Conservation (phyloP, 2,329 filamentous ascomycete species). For the Chrysoporthe deuterocubensis region DNA sequence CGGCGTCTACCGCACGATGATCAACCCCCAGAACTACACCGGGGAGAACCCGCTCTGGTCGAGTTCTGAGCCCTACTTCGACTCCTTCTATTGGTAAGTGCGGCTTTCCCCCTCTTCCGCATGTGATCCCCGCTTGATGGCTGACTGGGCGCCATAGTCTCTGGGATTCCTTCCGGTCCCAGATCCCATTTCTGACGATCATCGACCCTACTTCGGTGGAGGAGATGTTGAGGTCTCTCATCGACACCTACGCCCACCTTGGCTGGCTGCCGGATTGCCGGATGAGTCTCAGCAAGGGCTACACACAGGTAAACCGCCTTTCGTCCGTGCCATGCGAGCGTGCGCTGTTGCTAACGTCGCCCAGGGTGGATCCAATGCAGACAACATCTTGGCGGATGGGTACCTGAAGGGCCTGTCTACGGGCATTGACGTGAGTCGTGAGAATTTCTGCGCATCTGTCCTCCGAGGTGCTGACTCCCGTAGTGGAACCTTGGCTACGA, state of each 20-base stretch:
- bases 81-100: conserved; percentile 72
- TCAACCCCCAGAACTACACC: conserved; percentile 75
- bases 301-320: conserved; percentile 56
- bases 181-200: conserved; percentile 71
- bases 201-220: conserved; percentile 67
- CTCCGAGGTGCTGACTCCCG: conserved; percentile 26
- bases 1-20: conserved; percentile 72
- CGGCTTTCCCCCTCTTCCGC: too few species aligned
- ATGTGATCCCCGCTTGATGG: background rate
- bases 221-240: conserved; percentile 69
- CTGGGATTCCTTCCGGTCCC: conserved; percentile 73
- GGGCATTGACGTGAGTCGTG: conserved; percentile 52
- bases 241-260: conserved; percentile 70
- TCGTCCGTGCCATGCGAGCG: conserved; percentile 31
- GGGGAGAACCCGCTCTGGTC: conserved; percentile 73
- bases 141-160: conserved; percentile 43
- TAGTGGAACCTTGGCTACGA: conserved; percentile 71
- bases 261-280: conserved; percentile 71
- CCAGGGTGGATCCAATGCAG: conserved; percentile 74
- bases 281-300: conserved; percentile 70
- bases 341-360: conserved; percentile 21
- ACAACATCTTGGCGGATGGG: conserved; percentile 69
- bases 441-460: background rate
- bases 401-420: conserved; percentile 67
- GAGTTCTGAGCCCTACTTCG: conserved; percentile 71